Evolutionary conservation across 306 rosid genomes (phyloP).

Genomic region (Herpetospermum pedunculosum): DNA sequence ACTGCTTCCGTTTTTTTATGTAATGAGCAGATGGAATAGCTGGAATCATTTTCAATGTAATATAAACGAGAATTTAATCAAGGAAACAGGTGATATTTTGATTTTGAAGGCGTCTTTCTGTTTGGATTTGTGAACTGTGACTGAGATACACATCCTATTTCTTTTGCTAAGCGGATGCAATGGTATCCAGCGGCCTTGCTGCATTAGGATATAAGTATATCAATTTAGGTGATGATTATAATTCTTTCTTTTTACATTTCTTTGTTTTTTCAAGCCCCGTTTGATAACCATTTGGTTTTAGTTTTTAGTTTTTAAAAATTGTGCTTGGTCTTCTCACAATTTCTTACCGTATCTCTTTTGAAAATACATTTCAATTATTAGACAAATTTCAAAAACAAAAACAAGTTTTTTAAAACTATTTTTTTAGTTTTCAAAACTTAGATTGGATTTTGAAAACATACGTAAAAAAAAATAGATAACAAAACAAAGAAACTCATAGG

Average conservation of each 20-base stretch:
- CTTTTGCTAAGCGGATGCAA: slow-evolving; percentile 45
- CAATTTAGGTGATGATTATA: slow-evolving; percentile 37
- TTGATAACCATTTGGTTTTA: too few relatives aligned
- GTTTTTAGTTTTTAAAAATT: too few relatives aligned
- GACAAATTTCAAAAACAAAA: too few relatives aligned
- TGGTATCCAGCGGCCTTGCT: slow-evolving; percentile 67
- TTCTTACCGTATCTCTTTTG: too few relatives aligned
- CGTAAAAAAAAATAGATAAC: too few relatives aligned
- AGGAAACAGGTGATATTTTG: slow-evolving; percentile 44
- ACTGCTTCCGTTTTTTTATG: background rate
- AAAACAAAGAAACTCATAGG: too few relatives aligned
- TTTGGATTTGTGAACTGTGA: background rate
- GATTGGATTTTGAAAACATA: too few relatives aligned
- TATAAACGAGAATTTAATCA: slow-evolving; percentile 39
- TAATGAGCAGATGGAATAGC: slow-evolving; percentile 45
- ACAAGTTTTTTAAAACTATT: too few relatives aligned
- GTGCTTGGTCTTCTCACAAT: too few relatives aligned
- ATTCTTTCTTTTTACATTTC: background rate
- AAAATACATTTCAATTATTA: too few relatives aligned
- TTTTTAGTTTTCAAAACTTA: too few relatives aligned
- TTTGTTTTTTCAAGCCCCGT: background rate
- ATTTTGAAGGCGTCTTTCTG: background rate
- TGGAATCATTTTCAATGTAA: slow-evolving; percentile 65
- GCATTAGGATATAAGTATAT: slow-evolving; percentile 49
- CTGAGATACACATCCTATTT: background rate